Percentiles rank a stretch among this genome's conserved stretches.
Evolutionary conservation across 495 filamentous ascomycete genomes (phyloP).

Genomic region (Sphaerosporella brunnea): DNA sequence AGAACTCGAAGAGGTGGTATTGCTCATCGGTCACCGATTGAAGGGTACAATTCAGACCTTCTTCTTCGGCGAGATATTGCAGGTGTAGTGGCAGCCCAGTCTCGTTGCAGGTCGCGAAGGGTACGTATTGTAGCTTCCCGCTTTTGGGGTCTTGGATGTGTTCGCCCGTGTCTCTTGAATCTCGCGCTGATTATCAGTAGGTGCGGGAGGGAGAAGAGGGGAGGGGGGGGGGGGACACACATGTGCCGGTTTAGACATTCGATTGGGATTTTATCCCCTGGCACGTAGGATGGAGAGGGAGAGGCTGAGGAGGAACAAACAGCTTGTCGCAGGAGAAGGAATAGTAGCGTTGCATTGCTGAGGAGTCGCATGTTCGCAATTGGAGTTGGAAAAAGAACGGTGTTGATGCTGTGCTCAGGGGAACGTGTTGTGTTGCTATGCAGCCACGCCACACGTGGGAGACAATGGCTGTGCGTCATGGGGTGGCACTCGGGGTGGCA

Average conservation of each 20-base stretch:
- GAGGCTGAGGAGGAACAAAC: no score
- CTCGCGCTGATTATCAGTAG: conserved; percentile 1
- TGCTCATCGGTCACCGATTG: conserved; percentile 65
- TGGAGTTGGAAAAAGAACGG: no score
- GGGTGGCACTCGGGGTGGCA: no score
- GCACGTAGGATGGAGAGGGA: neutral
- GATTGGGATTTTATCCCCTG: conserved; percentile 32
- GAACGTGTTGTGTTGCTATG: no score
- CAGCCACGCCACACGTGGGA: no score
- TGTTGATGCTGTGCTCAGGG: no score
- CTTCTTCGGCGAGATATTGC: conserved; percentile 66
- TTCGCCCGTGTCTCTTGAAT: conserved; percentile 41
- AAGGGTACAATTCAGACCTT: conserved; percentile 82
- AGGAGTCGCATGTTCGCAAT: conserved; percentile 2
- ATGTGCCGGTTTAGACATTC: conserved; percentile 41
- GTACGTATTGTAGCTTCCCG: conserved; percentile 81
- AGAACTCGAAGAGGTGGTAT: conserved; percentile 97
- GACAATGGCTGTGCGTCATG: no score
- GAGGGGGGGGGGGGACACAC: conserved; percentile 26
- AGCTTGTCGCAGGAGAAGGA: conserved; percentile 2
- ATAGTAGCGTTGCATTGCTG: neutral
- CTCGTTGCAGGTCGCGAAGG: conserved; percentile 84
- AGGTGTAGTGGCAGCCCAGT: conserved; percentile 65
- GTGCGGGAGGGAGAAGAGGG: neutral
- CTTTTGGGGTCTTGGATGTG: conserved; percentile 61